Evolutionary conservation across 192 early-diverging fungal species (phyloP), one percentile per base, ranked within the genome.

Genomic region (Linderina pennispora): DNA sequence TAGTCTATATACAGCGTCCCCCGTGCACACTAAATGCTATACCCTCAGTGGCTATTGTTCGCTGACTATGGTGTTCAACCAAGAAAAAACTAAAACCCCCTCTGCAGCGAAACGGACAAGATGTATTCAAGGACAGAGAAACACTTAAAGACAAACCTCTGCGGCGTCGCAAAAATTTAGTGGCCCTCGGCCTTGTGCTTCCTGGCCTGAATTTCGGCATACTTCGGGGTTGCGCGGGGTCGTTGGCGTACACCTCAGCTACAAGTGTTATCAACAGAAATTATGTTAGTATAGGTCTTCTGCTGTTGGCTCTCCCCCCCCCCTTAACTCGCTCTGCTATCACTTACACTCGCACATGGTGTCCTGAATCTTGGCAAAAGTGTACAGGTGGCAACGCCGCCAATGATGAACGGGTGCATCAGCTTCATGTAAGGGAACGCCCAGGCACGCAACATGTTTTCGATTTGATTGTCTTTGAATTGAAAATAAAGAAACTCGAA

Each of bases 121-220:
- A n/a, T n/a, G n/a, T n/a, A n/a, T n/a, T n/a, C n/a, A n/a, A n/a
- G n/a, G n/a, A n/a, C n/a, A n/a, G n/a, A n/a, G n/a, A n/a, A n/a
- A n/a, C n/a, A n/a, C n/a, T n/a, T n/a, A n/a, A n/a, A n/a, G n/a
- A n/a, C n/a, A n/a, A n/a, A n/a, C n/a, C n/a, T n/a, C n/a, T n/a
- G n/a, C n/a, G n/a, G n/a, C n/a, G n/a, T n/a, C n/a, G n/a, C n/a
- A n/a, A n/a, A n/a, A 17, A 13, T 16, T 40, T 55, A 57, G 58
- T 73, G 69, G 22, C 53, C 69, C 40, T 65, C 69, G 33, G 62
- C 69, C 53, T 50, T 65, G 63, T 62, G 69, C 62, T 73, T 73
- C 48, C 62, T 57, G 8, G 69, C 69, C 63, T 65, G 69, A 44
- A 73, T 65, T 17, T 65, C 62, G 17, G 62, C 62, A 50, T 73